phyloP scores from a whole-genome alignment of 192 early-diverging fungal species.

The Oehlia diaphana region DNA sequence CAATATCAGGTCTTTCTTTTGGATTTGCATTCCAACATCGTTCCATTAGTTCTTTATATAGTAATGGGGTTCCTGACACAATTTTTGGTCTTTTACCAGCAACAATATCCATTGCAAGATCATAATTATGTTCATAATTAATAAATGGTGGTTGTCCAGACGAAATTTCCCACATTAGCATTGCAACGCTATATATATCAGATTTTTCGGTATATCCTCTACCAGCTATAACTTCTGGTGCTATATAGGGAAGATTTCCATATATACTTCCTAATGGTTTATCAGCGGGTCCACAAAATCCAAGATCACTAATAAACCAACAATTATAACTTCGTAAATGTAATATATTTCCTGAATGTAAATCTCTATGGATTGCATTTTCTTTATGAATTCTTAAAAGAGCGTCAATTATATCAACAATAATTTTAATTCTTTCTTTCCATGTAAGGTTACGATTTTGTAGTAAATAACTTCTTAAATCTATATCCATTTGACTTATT shows the following conservation, averaged over 20 bases:
- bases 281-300: not conserved
- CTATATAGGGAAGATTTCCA: not conserved
- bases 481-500: no score
- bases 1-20: not conserved
- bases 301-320: not conserved
- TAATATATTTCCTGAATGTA: not conserved
- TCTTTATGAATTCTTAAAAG: not conserved
- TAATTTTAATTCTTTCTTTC: not conserved
- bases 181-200: not conserved
- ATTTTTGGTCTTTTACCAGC: not conserved
- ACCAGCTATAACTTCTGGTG: not conserved
- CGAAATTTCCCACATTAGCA: not conserved
- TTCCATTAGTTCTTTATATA: not conserved
- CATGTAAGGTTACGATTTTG: no score
- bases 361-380: not conserved
- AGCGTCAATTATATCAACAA: not conserved
- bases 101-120: not conserved
- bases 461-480: no score
- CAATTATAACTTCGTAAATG: not conserved
- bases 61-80: not conserved
- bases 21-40: not conserved
- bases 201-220: not conserved
- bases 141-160: not conserved
- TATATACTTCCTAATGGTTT: not conserved
- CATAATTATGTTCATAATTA: not conserved